Evolutionary conservation across 176 grass and related monocot genomes (phyloP).

Genomic region (Musa itinerans): DNA sequence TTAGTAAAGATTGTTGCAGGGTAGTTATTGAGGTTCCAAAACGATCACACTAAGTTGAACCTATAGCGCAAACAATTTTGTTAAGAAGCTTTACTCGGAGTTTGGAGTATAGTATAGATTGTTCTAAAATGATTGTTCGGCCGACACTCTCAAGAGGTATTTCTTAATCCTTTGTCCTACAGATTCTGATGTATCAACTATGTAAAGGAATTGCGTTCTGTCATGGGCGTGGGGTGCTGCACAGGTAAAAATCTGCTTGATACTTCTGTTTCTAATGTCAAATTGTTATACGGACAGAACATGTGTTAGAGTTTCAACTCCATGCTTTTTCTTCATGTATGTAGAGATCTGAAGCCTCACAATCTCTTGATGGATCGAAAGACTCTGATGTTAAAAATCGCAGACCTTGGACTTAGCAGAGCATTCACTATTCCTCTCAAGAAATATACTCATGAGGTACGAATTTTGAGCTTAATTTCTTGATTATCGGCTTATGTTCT

Average conservation of each 20-base stretch:
- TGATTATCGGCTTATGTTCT: not conserved
- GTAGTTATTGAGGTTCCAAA: too few species aligned
- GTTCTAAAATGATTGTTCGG: too few species aligned
- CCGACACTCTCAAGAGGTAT: too few species aligned
- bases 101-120: not conserved
- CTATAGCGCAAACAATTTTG: not conserved
- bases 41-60: not conserved
- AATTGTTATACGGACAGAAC: not conserved
- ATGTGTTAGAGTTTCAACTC: not conserved
- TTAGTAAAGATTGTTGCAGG: too few species aligned
- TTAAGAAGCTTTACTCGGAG: not conserved
- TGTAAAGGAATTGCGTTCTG: slow-evolving; percentile 85
- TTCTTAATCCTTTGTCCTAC: slow-evolving; percentile 3
- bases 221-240: slow-evolving; percentile 76
- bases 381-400: slow-evolving; percentile 94
- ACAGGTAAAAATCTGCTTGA: slow-evolving; percentile 27
- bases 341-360: slow-evolving; percentile 81
- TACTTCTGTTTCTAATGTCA: not conserved
- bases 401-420: slow-evolving; percentile 82
- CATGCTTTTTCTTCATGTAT: not conserved
- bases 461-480: not conserved
- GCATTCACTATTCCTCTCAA: slow-evolving; percentile 72
- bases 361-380: slow-evolving; percentile 96
- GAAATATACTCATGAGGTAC: slow-evolving; percentile 96
- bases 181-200: slow-evolving; percentile 96